Percentiles rank a stretch among this genome's conserved stretches.
Evolutionary conservation across 306 rosid species (phyloP).

Genomic region (Myrica gale): DNA sequence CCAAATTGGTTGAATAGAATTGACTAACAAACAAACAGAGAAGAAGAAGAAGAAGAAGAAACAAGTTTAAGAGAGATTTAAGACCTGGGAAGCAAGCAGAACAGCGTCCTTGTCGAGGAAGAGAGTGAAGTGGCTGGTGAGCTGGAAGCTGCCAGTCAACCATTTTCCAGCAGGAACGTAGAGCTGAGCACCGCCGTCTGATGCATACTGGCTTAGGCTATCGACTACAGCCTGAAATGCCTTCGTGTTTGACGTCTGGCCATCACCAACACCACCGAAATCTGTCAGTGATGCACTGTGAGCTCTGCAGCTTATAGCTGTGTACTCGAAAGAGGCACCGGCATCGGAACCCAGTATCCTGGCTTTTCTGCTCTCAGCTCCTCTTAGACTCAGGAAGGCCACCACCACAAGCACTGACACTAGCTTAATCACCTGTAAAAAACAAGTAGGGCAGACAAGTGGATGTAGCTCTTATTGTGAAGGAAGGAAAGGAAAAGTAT

Average conservation of each 20-base stretch:
- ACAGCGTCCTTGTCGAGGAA: conserved; percentile 60
- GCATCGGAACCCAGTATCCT: background rate
- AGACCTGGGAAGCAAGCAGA: conserved; percentile 75
- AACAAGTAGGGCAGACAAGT: background rate
- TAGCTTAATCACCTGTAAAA: conserved; percentile 30
- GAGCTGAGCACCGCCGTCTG: conserved; percentile 57
- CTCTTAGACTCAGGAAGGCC: conserved; percentile 34
- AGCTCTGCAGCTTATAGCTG: conserved; percentile 61
- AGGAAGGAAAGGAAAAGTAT: background rate
- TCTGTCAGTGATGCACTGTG: conserved; percentile 63
- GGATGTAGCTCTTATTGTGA: background rate
- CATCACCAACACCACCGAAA: conserved; percentile 83
- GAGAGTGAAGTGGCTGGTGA: conserved; percentile 69
- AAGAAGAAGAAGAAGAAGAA: background rate
- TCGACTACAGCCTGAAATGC: conserved; percentile 60
- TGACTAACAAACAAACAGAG: background rate
- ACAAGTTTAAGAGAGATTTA: background rate
- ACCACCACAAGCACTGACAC: conserved; percentile 2
- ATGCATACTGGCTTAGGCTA: conserved; percentile 46
- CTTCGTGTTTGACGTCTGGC: conserved; percentile 62
- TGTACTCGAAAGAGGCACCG: conserved; percentile 39
- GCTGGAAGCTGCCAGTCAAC: conserved; percentile 78
- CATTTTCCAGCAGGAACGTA: conserved; percentile 80
- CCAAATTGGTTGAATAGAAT: too few species aligned
- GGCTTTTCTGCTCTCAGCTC: conserved; percentile 45